Evolutionary conservation across 371 early-diverging fungal genomes (phyloP), one percentile per base, ranked within the genome.

Genomic region (Mortierella sp.): DNA sequence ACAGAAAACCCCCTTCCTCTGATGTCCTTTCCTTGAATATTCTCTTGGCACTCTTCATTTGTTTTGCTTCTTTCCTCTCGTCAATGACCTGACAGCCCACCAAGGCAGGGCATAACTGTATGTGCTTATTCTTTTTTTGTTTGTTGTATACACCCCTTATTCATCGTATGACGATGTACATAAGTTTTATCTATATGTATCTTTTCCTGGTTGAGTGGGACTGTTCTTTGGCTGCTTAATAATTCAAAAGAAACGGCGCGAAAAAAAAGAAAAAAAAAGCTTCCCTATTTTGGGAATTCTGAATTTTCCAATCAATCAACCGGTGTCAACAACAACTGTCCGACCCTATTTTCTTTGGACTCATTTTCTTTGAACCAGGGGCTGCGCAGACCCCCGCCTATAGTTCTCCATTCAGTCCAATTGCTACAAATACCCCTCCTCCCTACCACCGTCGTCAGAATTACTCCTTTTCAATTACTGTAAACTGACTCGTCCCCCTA

Each of bases 191-290:
- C 28, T 9, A 5, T 31, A 31, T 60, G 60, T 63, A 60, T 28
- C 60, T 60, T 63, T 63, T 4, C 34, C 19, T 63, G 31, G 63
- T 31, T 63, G 63, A 3, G 50, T 16, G 14, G 63, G 63, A 63
- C 63, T 63, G 63, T 63, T 63, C 31, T 31, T 63, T 28, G 16
- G 28, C 31, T 31, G 63, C 28, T 63, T 63, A 63, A 31, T 63
- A 63, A 63, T 63, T 31, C 63, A 63, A 14, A 16, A 63, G 31
- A 63, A 31, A 63, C 63, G 63, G 63, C 63, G 63, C 31, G 63
- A 63, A 63, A 63, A 31, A 63, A 60, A 60, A 28, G 31, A 28
- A 5, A 28, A 63, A 19, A 34, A 7, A 21, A 38, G 68, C 68
- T 21, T 34, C 68, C 68, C 68, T 65, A 38, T 65, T 65, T 34